Conservation (phyloP, 2,329 filamentous ascomycete species). For the Pezicula rhizophila region DNA sequence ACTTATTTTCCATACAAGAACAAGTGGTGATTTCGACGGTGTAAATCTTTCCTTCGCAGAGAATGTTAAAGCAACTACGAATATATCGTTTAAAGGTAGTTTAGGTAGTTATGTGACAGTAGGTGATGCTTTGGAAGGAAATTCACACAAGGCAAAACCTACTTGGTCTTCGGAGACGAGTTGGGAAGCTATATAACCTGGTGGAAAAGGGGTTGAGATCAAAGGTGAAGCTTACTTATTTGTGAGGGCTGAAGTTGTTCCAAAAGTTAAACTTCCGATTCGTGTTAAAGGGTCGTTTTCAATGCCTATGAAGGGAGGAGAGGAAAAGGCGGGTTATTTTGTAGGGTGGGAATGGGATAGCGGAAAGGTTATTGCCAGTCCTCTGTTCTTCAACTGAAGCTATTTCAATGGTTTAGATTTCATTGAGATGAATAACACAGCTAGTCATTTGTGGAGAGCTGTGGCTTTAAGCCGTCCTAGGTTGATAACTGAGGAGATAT, state of each 20-base stretch:
- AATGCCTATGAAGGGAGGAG: neutral
- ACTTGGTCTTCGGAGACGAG: constrained; percentile 12
- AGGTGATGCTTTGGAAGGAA: constrained; percentile 21
- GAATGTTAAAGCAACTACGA: constrained; percentile 1
- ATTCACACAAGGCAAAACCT: constrained; percentile 25
- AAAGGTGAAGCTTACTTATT: constrained; percentile 23
- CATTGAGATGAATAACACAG: no score
- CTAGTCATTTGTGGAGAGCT: no score
- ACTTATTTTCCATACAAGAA: constrained; percentile 21
- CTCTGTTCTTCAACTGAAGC: constrained; percentile 9
- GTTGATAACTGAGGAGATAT: no score
- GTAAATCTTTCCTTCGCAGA: constrained; percentile 18
- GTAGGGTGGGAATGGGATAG: constrained; percentile 18
- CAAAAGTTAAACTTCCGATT: constrained; percentile 16
- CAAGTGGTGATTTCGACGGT: constrained; percentile 27
- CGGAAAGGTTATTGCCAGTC: constrained; percentile 20
- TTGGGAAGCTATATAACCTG: constrained; percentile 1
- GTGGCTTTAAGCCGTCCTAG: no score
- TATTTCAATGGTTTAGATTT: no score
- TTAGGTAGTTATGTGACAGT: constrained; percentile 28
- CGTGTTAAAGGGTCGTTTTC: constrained; percentile 15
- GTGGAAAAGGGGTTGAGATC: constrained; percentile 15
- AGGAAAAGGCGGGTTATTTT: constrained; percentile 12
- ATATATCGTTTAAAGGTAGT: constrained; percentile 18
- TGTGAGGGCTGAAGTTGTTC: constrained; percentile 16